A percentile compares a stretch with the other conserved stretches of the same genome.
Conservation (phyloP, 1,139 yeast genomes). For the Hemisphaericaspora lyxosophila region DNA sequence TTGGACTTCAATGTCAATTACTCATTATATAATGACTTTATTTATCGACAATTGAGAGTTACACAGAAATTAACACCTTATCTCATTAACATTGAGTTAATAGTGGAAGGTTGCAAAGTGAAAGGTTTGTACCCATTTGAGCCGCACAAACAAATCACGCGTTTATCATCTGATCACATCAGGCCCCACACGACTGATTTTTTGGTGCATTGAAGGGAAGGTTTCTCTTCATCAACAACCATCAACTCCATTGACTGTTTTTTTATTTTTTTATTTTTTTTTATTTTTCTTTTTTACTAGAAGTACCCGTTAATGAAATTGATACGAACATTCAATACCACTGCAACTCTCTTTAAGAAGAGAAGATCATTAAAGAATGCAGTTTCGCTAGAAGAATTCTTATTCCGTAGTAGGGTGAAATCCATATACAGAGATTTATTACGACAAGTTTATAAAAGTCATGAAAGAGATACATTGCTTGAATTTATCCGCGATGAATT, state of each 20-base stretch:
- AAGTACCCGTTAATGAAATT: neutral
- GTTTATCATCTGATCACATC: neutral
- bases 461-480: conserved; percentile 38
- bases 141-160: neutral
- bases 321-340: neutral
- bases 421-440: conserved; percentile 35
- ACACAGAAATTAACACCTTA: no score
- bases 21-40: no score
- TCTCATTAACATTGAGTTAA: neutral
- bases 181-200: neutral
- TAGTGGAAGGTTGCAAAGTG: neutral
- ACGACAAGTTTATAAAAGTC: conserved; percentile 35
- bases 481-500: conserved; percentile 37
- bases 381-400: conserved; percentile 41
- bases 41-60: no score
- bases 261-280: no score
- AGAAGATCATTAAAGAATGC: conserved; percentile 11
- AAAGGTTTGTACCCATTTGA: no score
- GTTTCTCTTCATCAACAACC: no score
- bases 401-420: conserved; percentile 36
- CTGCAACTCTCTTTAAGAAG: neutral
- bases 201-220: no score
- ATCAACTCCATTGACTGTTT: no score
- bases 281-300: no score
- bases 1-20: no score